A percentile compares a stretch with the other conserved stretches of the same genome.
phyloP scores from a whole-genome alignment of 1,284 basidiomycete genomes.

The Hemileia vastatrix region DNA sequence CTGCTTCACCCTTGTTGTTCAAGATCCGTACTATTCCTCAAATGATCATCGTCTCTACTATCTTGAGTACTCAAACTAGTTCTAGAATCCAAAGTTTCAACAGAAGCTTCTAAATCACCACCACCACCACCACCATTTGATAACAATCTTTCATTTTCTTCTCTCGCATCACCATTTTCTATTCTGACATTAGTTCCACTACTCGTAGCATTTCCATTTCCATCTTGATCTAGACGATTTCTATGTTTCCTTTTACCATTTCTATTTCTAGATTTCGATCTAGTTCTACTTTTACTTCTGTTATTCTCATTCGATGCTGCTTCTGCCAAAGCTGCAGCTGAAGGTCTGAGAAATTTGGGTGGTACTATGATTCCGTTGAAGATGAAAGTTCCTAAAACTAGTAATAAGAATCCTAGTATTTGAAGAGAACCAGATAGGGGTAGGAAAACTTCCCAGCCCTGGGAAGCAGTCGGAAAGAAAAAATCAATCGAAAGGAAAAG shows the following conservation, averaged over 20 bases:
- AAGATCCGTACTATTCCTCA: too few relatives aligned
- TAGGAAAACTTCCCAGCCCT: conserved; percentile 93
- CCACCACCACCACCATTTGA: too few relatives aligned
- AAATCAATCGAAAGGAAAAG: too few relatives aligned
- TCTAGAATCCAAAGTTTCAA: not conserved
- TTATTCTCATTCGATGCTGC: not conserved
- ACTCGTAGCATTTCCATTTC: not conserved
- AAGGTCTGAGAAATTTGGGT: too few relatives aligned
- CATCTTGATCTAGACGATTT: not conserved
- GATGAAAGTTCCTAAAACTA: conserved; percentile 60
- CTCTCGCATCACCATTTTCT: not conserved
- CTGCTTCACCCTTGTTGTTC: too few relatives aligned
- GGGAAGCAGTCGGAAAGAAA: conserved; percentile 68
- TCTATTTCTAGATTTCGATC: not conserved
- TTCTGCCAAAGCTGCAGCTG: not conserved
- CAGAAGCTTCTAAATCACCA: not conserved
- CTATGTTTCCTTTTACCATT: not conserved
- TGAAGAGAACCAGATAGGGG: conserved; percentile 82
- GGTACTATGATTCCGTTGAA: conserved; percentile 20
- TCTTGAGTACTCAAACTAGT: not conserved
- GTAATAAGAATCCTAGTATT: conserved; percentile 72
- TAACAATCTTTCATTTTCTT: not conserved
- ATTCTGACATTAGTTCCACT: not conserved
- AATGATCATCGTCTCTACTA: too few relatives aligned
- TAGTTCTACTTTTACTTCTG: not conserved